Evolutionary conservation across 345 rosid genomes (phyloP).

Genomic region (Sonneratia alba): DNA sequence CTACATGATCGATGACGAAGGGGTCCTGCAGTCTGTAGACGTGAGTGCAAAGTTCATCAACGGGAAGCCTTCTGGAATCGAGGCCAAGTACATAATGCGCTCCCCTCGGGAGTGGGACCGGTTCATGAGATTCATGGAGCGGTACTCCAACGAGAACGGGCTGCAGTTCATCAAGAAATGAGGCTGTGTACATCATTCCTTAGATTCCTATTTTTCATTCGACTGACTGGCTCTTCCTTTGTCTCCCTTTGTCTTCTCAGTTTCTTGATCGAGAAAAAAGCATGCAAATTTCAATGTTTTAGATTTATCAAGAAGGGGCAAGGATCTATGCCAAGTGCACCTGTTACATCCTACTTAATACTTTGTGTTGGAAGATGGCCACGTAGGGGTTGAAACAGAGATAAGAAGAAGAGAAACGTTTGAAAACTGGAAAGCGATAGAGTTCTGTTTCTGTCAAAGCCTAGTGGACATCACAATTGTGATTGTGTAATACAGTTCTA

Average conservation of each 20-base stretch:
- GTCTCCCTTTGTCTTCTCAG: neutral
- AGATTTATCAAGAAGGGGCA: neutral
- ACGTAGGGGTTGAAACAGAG: neutral
- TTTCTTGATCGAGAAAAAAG: neutral
- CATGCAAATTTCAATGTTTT: neutral
- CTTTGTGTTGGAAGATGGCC: neutral
- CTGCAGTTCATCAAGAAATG: constrained; percentile 72
- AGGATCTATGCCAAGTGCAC: neutral
- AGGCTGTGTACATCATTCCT: constrained; percentile 23
- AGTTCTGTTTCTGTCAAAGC: neutral
- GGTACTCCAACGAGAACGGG: constrained; percentile 78
- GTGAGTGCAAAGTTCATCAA: constrained; percentile 87
- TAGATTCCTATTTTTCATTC: constrained; percentile 3
- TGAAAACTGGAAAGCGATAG: neutral
- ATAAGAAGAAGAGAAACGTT: neutral
- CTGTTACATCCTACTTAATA: neutral
- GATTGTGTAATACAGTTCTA: neutral
- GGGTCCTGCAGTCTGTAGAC: constrained; percentile 81
- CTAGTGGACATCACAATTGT: neutral
- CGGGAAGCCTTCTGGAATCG: constrained; percentile 78
- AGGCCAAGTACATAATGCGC: constrained; percentile 81
- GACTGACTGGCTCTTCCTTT: neutral
- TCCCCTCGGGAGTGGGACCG: constrained; percentile 84
- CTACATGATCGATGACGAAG: constrained; percentile 96
- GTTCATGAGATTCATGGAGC: constrained; percentile 97